These are phyloP conservation scores for Cocos nucifera DNA, from an alignment of 176 grass and related monocot genomes.

Conservation along the genomic window DNA sequence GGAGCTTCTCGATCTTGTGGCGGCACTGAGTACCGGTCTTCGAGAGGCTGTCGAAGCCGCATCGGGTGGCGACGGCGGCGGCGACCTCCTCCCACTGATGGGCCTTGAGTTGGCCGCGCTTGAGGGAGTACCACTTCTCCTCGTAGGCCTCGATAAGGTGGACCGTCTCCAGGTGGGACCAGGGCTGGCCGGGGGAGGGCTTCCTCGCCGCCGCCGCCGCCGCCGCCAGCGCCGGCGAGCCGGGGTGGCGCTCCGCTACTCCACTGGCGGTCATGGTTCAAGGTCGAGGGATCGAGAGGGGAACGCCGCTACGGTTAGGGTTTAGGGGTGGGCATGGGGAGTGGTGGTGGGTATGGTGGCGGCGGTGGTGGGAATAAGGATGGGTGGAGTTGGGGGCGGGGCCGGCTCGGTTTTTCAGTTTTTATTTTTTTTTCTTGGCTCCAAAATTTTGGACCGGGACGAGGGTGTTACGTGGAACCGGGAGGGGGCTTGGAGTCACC, in stretches of 20 bases:
- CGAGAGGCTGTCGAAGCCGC: constrained; percentile 30
- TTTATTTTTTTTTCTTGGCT: too few relatives aligned
- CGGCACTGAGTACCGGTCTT: constrained; percentile 95
- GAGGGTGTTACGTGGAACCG: too few relatives aligned
- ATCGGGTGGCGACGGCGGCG: constrained; percentile 38
- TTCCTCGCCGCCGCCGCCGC: constrained; percentile 17
- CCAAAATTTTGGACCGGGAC: too few relatives aligned
- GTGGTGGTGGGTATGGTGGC: too few relatives aligned
- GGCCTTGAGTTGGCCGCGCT: constrained; percentile 88
- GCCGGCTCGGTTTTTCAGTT: too few relatives aligned
- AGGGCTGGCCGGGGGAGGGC: constrained; percentile 65
- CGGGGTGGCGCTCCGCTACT: constrained; percentile 7
- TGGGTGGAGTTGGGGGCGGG: too few relatives aligned
- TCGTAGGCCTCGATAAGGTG: constrained; percentile 96
- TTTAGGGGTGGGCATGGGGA: too few relatives aligned
- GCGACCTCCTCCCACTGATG: constrained; percentile 96
- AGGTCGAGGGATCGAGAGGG: too few relatives aligned
- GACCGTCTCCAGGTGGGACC: constrained; percentile 69
- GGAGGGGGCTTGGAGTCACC: too few relatives aligned
- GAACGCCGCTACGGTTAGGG: too few relatives aligned
- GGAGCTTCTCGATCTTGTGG: constrained; percentile 99
- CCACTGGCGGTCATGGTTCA: constrained; percentile 19
- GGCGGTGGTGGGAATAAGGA: too few relatives aligned
- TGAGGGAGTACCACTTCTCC: constrained; percentile 61
- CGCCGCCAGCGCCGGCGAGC: neutral